Evolutionary conservation across 2,329 filamentous ascomycete genomes (phyloP), one percentile per base, ranked within the genome.

Genomic region (Colletotrichum sp.): DNA sequence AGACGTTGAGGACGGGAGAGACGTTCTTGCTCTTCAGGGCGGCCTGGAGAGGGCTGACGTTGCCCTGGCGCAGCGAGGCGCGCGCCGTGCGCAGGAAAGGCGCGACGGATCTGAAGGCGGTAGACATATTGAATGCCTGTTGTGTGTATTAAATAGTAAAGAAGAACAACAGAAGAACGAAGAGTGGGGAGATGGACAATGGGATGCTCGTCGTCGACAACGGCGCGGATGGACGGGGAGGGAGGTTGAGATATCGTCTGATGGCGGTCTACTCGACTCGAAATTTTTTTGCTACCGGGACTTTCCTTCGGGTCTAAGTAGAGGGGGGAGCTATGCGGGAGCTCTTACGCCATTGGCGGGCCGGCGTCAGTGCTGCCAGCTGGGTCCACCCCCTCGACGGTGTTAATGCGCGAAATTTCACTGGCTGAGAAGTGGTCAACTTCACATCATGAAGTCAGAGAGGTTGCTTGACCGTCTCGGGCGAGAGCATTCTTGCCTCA

Each of bases 21-120:
- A 90, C 89, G 83, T 91, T 92, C 85, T 93, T 91, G 80, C 88
- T 87, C 83, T 90, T 90, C 82, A 94, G 86, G 78, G 92, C 90
- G 82, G 91, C 91, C 87, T 96, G 95, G 81, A 98, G 89, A 69
- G 96, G 95, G 88, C 94, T 96, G 84, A 92, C 87, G 84, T 90
- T 92, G 84, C 92, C 91, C 82, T 91, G 90, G 85, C 92, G 89
- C 83, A 97, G 89, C 81, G 95, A 93, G 81, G 91, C 89, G 83
- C 95, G 94, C 86, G 95, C 94, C 80, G 95, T 94, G 89, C 95
- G 94, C 88, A 97, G 86, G 83, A 98, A 93, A 82, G 95, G 93
- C 87, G 92, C 92, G 82, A 95, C 84, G 78, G 94, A 92, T 89
- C 95, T 93, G 85, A 95, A 91, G 84, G 97, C 92, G 84, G 91